These are phyloP conservation scores for Didymosphaeria variabile DNA, from an alignment of 2,329 filamentous ascomycete species.

Conservation along the genomic window DNA sequence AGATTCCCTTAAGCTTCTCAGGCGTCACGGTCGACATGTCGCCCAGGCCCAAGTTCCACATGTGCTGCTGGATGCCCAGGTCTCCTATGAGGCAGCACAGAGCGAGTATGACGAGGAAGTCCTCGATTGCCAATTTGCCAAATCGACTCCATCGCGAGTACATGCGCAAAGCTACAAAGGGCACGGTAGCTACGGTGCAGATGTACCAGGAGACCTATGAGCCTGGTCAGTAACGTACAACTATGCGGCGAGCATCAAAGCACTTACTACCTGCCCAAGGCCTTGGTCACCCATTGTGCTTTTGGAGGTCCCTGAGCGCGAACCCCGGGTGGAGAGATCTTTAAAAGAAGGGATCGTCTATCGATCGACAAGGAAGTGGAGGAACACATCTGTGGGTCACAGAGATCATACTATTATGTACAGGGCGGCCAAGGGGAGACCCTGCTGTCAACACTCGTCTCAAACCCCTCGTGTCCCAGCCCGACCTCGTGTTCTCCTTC, in stretches of 20 bases:
- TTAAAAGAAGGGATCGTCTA: constrained; percentile 2
- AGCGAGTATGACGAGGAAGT: constrained; percentile 42
- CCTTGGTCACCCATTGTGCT: constrained; percentile 22
- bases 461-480: not conserved
- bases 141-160: constrained; percentile 40
- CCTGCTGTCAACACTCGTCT: not conserved
- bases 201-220: constrained; percentile 49
- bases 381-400: not conserved
- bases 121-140: constrained; percentile 39
- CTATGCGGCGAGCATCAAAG: constrained; percentile 25
- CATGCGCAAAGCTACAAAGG: constrained; percentile 41
- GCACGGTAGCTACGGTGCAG: constrained; percentile 36
- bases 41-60: constrained; percentile 43
- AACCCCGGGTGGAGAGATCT: not conserved
- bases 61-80: constrained; percentile 46
- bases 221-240: constrained; percentile 15
- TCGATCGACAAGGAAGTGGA: not conserved
- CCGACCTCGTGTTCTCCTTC: not conserved
- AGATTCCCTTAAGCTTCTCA: constrained; percentile 33
- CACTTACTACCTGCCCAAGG: constrained; percentile 36
- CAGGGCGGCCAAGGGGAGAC: not conserved
- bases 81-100: constrained; percentile 43
- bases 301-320: not conserved
- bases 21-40: constrained; percentile 28
- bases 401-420: constrained; percentile 1